These are phyloP conservation scores for Boletus vermiculosoides DNA, from an alignment of 768 basidiomycete genomes.

Conservation along the genomic window DNA sequence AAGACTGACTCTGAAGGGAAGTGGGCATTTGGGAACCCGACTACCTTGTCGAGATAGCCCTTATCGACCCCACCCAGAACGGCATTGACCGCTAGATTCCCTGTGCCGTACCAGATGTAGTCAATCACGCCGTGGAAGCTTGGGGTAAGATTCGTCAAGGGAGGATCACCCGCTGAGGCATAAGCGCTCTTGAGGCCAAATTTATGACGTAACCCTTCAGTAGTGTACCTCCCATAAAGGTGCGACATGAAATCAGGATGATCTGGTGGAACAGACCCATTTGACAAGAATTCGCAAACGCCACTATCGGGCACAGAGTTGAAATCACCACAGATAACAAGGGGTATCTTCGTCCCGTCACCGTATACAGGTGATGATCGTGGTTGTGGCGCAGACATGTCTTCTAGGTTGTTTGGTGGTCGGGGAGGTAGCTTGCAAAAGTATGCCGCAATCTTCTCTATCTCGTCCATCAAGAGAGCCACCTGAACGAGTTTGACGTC, in stretches of 20 bases:
- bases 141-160: constrained; percentile 89
- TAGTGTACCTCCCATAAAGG: constrained; percentile 89
- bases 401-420: constrained; percentile 39
- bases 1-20: constrained; percentile 94
- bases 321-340: constrained; percentile 92
- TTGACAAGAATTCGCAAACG: constrained; percentile 87
- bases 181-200: constrained; percentile 87
- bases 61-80: constrained; percentile 89
- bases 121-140: constrained; percentile 86
- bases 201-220: constrained; percentile 78
- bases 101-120: constrained; percentile 88
- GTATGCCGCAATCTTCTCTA: constrained; percentile 82
- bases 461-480: constrained; percentile 89
- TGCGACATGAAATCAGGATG: constrained; percentile 94
- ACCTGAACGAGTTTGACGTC: constrained; percentile 98
- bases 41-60: constrained; percentile 81
- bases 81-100: constrained; percentile 71
- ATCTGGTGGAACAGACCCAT: constrained; percentile 62
- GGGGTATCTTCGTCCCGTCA: constrained; percentile 87
- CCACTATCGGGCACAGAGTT: constrained; percentile 87
- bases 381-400: constrained; percentile 27
- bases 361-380: constrained; percentile 67
- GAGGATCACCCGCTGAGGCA: constrained; percentile 53
- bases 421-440: constrained; percentile 83
- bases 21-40: constrained; percentile 96